Base-by-base conservation (phyloP, 2,329 filamentous ascomycete species). In the Beauveria medogensis region DNA sequence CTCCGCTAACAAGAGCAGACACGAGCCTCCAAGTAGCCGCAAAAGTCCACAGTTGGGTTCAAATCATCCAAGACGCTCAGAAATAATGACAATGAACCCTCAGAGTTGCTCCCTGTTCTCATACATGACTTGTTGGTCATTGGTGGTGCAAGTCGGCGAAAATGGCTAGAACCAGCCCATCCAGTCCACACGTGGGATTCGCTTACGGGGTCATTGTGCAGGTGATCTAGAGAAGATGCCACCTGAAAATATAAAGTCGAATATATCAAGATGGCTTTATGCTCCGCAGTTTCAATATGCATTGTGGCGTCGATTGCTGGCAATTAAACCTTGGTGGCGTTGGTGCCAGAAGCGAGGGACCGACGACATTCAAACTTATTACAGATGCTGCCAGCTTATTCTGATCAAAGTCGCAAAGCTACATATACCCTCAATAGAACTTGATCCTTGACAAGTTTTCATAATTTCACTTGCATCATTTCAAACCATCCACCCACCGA, bases 1-100 rank as follows among this genome's bases (percentile, higher is more conserved):
- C 34, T 50, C 22, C 37, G 43, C 59, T 64, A 43, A 63, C 47
- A 18, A 18, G 30, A 16, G 37, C 57, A 69, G 69, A 67, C 20
- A 67, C 67, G 37, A 72, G 68, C 46, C 69, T 66, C 62, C 59
- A 64, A 16, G 63, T 73, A 55, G 71, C 71, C n/a, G 65, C 64
- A 55, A 68, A 63, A 60, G 71, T 72, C 7, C 62, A 65, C 47
- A 63, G 58, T 3, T 73, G 71, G 71, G 62, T 73, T 12, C 62
- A 64, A 34, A 67, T 69, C 56, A 70, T 72, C 60, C 69, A 72
- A 8, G 50, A 14, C 3, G 18, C 8, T 5, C 34, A 22, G 18
- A 14, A 41, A 18, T 18, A 18, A 34, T 22, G 12, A n/a, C 22
- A 26, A 40, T 40, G 20, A 52, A 34, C 4, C 30, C 10, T 34